These are phyloP conservation scores for Mycosphaerella sp. DNA, from an alignment of 2,329 filamentous ascomycete species.

Conservation along the genomic window DNA sequence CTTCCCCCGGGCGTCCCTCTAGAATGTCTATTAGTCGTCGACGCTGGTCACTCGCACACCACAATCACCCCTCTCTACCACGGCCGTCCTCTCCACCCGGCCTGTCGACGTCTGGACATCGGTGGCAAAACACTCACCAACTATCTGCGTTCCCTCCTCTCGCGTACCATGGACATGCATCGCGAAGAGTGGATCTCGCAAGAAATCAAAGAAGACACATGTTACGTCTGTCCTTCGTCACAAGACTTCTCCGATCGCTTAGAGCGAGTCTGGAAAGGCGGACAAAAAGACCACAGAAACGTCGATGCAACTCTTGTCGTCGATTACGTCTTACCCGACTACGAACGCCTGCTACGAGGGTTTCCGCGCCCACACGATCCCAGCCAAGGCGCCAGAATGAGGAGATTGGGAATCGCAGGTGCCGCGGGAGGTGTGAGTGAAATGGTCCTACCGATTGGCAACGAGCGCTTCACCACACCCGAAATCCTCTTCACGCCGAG, in stretches of 20 bases:
- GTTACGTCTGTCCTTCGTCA: constrained; percentile 54
- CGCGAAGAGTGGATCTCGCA: constrained; percentile 92
- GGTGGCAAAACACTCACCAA: constrained; percentile 93
- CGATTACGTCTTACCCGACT: constrained; percentile 89
- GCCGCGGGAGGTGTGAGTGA: constrained; percentile 45
- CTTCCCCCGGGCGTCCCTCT: not conserved
- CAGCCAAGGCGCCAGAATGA: constrained; percentile 49
- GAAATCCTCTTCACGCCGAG: constrained; percentile 82
- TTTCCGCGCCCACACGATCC: constrained; percentile 73
- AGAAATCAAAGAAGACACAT: constrained; percentile 87
- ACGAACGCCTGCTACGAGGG: constrained; percentile 58
- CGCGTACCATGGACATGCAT: constrained; percentile 90
- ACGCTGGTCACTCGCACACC: constrained; percentile 89
- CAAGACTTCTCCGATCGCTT: constrained; percentile 62
- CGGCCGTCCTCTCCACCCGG: constrained; percentile 72
- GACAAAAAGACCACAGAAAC: constrained; percentile 51
- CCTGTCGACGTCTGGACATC: constrained; percentile 77
- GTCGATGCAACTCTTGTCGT: constrained; percentile 58
- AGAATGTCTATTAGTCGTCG: constrained; percentile 70
- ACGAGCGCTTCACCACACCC: constrained; percentile 85
- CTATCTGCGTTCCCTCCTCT: constrained; percentile 82
- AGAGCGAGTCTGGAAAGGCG: constrained; percentile 77
- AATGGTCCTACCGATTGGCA: constrained; percentile 78
- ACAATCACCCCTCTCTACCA: constrained; percentile 80
- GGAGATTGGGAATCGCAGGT: constrained; percentile 44